phyloP scores from a whole-genome alignment of 805 yeast species.

The Yarrowia hollandica region DNA sequence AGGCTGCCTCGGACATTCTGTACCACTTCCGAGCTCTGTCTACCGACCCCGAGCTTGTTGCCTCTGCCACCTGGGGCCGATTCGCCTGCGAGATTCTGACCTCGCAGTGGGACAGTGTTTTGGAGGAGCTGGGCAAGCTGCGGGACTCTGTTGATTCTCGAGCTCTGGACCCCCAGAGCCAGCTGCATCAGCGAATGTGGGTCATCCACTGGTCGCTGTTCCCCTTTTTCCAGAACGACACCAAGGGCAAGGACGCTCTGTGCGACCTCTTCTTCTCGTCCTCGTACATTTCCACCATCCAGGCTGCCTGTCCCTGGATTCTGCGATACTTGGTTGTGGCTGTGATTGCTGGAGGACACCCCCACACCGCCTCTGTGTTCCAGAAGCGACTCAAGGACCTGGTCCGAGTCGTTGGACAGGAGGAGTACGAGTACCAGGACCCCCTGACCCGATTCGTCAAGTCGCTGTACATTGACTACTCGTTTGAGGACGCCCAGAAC shows the following conservation, averaged over 20 bases:
- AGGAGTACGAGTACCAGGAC: constrained; percentile 63
- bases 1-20: constrained; percentile 57
- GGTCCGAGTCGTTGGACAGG: constrained; percentile 58
- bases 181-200: constrained; percentile 66
- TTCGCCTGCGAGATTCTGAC: constrained; percentile 61
- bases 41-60: constrained; percentile 50
- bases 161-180: constrained; percentile 55
- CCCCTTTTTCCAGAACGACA: constrained; percentile 55
- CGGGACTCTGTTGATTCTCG: constrained; percentile 61
- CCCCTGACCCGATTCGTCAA: constrained; percentile 61
- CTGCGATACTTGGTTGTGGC: constrained; percentile 64
- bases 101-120: constrained; percentile 53
- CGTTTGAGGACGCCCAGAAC: constrained; percentile 54
- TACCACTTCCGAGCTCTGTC: constrained; percentile 59
- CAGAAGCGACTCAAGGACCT: constrained; percentile 60
- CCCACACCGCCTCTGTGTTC: constrained; percentile 42
- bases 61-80: constrained; percentile 68
- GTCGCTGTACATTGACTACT: constrained; percentile 58
- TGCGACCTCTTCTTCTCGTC: constrained; percentile 60
- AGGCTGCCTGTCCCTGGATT: constrained; percentile 72
- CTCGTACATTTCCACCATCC: constrained; percentile 63
- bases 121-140: constrained; percentile 54
- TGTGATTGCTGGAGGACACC: constrained; percentile 44
- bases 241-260: constrained; percentile 53
- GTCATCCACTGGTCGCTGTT: constrained; percentile 68